Percentiles rank a stretch among this genome's conserved stretches.
phyloP scores from a whole-genome alignment of 768 basidiomycete species.

The Leccinum ochraceum region DNA sequence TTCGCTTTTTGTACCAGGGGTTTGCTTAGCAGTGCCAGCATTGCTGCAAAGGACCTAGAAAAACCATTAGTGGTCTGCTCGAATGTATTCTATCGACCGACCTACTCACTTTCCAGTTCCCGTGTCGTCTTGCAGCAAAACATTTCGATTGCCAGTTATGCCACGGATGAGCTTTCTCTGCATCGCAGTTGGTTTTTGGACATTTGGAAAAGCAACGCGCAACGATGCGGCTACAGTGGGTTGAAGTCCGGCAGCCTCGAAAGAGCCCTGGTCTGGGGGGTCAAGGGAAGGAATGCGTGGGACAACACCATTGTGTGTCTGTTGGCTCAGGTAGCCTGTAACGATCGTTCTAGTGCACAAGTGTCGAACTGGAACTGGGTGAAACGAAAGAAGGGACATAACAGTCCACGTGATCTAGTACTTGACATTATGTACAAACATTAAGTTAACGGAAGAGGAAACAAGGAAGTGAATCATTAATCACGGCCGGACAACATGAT shows the following conservation, averaged over 20 bases:
- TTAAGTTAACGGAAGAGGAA: not conserved
- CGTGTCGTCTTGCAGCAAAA: slow-evolving; percentile 69
- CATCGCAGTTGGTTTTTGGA: slow-evolving; percentile 56
- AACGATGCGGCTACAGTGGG: slow-evolving; percentile 50
- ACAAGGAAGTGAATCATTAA: not conserved
- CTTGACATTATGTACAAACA: not conserved
- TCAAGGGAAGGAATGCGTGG: not conserved
- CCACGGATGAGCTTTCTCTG: slow-evolving; percentile 66
- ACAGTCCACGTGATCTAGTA: slow-evolving; percentile 16
- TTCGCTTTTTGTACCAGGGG: slow-evolving; percentile 22
- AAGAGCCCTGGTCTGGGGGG: slow-evolving; percentile 28
- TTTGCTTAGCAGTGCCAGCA: slow-evolving; percentile 66
- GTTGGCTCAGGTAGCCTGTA: slow-evolving; percentile 31
- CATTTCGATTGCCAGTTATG: slow-evolving; percentile 54
- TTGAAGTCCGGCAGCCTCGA: slow-evolving; percentile 56
- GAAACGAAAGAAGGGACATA: slow-evolving; percentile 28
- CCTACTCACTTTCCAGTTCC: slow-evolving; percentile 75
- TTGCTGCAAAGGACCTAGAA: slow-evolving; percentile 68
- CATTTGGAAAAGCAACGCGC: slow-evolving; percentile 59
- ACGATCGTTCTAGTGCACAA: slow-evolving; percentile 22
- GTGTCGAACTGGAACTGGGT: slow-evolving; percentile 13
- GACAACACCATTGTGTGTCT: slow-evolving; percentile 6
- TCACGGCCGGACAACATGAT: not conserved
- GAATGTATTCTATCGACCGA: not conserved
- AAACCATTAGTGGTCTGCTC: slow-evolving; percentile 4